Evolutionary conservation across 2,329 filamentous ascomycete genomes (phyloP).

Genomic region (Periconia sp.): DNA sequence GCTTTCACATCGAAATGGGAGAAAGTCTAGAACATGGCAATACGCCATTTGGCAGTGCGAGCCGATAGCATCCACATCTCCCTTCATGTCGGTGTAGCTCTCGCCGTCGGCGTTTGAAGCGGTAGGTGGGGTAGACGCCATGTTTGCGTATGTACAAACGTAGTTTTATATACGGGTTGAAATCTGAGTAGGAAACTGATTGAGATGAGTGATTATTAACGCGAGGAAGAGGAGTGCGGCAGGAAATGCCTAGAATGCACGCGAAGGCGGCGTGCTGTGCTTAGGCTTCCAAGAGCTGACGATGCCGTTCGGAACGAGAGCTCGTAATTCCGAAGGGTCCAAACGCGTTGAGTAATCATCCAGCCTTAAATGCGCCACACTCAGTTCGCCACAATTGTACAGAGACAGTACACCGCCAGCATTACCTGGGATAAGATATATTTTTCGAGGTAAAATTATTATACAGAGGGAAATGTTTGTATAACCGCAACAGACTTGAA

Average conservation of each 20-base stretch:
- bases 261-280: slow-evolving; percentile 17
- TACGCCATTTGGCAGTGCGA: slow-evolving; percentile 87
- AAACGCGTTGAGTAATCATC: not conserved
- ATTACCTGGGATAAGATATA: too few species aligned
- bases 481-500: too few species aligned
- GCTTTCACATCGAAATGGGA: slow-evolving; percentile 91
- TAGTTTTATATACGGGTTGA: not conserved
- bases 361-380: too few species aligned
- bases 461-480: too few species aligned
- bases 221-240: slow-evolving; percentile 3
- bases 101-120: slow-evolving; percentile 1
- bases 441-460: too few species aligned
- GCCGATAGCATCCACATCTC: slow-evolving; percentile 83
- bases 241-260: slow-evolving; percentile 19
- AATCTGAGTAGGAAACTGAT: not conserved
- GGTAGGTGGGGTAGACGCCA: slow-evolving; percentile 19
- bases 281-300: slow-evolving; percentile 14
- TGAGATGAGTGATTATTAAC: slow-evolving; percentile 8
- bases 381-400: too few species aligned
- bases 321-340: not conserved
- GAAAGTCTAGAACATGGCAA: slow-evolving; percentile 94
- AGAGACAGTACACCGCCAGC: too few species aligned
- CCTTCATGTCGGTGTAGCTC: slow-evolving; percentile 69
- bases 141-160: slow-evolving; percentile 6
- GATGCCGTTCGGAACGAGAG: slow-evolving; percentile 3